These are phyloP conservation scores for Wallemia mellicola DNA, from an alignment of 1,284 basidiomycete genomes.

Conservation along the genomic window DNA sequence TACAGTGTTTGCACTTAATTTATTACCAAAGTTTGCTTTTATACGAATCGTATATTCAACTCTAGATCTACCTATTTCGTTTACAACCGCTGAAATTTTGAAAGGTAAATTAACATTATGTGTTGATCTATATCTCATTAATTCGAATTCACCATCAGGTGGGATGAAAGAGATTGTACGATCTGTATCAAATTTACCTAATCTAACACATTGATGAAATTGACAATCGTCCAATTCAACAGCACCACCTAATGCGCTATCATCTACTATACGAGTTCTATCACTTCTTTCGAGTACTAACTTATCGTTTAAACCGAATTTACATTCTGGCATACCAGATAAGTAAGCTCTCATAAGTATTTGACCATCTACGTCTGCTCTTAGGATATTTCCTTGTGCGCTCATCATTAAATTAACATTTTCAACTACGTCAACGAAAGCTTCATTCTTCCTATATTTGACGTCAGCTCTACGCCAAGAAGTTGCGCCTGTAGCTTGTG, in stretches of 20 bases:
- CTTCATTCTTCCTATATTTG: conserved; percentile 94
- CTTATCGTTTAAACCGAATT: conserved; percentile 94
- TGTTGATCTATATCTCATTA: conserved; percentile 96
- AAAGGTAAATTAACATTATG: conserved; percentile 84
- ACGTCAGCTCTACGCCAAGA: conserved; percentile 81
- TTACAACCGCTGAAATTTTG: conserved; percentile 64
- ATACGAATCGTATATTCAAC: conserved; percentile 76
- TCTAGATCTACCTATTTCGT: conserved; percentile 63
- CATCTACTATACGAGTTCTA: conserved; percentile 15
- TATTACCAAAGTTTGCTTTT: conserved; percentile 64
- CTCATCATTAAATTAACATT: conserved; percentile 89
- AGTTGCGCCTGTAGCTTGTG: conserved; percentile 76
- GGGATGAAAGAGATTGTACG: conserved; percentile 88
- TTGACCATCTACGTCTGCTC: conserved; percentile 94
- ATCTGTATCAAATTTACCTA: conserved; percentile 75
- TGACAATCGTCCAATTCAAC: conserved; percentile 92
- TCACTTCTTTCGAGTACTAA: conserved; percentile 55
- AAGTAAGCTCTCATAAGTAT: conserved; percentile 95
- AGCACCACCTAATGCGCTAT: conserved; percentile 27
- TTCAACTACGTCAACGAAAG: conserved; percentile 92
- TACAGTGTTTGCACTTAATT: conserved; percentile 75
- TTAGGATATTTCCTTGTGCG: conserved; percentile 68
- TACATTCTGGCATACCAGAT: conserved; percentile 83
- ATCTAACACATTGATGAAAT: conserved; percentile 91
- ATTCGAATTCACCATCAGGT: conserved; percentile 93